These are phyloP conservation scores for Alternaria alternata DNA, from an alignment of 2,329 filamentous ascomycete genomes.

Conservation along the genomic window DNA sequence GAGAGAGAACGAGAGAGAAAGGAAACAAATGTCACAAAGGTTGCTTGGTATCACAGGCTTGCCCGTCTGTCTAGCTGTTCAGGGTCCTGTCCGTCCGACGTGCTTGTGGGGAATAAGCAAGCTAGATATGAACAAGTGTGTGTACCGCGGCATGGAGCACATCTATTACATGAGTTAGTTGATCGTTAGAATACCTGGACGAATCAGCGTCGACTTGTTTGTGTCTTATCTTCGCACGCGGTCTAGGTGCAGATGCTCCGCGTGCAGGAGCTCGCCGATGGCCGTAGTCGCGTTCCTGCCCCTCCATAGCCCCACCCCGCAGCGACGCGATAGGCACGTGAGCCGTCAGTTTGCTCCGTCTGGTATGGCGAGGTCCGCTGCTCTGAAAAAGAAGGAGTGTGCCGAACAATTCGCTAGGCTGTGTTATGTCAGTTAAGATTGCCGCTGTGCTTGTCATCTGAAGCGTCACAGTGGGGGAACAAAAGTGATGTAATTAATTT, in stretches of 20 bases:
- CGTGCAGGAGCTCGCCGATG: slow-evolving; percentile 40
- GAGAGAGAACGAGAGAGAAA: not conserved
- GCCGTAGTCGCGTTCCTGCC: slow-evolving; percentile 26
- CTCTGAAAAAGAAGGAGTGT: not conserved
- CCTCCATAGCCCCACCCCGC: slow-evolving; percentile 17
- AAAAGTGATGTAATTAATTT: not conserved
- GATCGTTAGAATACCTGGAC: slow-evolving; percentile 3
- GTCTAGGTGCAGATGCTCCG: slow-evolving; percentile 21
- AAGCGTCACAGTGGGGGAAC: not conserved
- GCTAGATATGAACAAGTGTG: slow-evolving; percentile 19
- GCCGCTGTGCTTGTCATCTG: not conserved
- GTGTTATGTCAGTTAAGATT: not conserved
- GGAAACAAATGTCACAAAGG: not conserved
- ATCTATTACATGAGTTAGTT: slow-evolving; percentile 6
- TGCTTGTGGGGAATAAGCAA: slow-evolving; percentile 25
- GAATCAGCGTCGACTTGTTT: slow-evolving; percentile 26
- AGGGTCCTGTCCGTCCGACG: not conserved
- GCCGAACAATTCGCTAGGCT: not conserved
- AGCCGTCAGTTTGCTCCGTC: slow-evolving; percentile 1
- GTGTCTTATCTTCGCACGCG: slow-evolving; percentile 24
- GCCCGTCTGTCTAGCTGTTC: slow-evolving; percentile 6
- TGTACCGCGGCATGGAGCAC: slow-evolving; percentile 12
- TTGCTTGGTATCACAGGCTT: not conserved
- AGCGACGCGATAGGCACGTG: slow-evolving; percentile 11
- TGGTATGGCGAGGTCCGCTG: slow-evolving; percentile 11